Conservation (phyloP, 176 grass and related monocot species). For the Hordeum marinum region DNA sequence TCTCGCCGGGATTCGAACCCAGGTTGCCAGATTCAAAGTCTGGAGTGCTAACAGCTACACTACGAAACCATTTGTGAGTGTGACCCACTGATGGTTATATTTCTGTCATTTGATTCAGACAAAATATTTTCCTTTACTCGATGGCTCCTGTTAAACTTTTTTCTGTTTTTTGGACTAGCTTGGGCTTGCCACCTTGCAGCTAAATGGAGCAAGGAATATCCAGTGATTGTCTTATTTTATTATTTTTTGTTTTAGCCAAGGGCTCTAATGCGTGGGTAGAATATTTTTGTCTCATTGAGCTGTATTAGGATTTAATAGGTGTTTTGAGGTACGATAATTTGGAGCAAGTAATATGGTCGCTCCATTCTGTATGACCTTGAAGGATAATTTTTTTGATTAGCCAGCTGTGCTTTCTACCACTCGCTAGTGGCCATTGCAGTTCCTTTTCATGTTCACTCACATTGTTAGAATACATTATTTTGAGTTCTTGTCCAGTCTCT, state of each 20-base stretch:
- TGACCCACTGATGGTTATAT: background rate
- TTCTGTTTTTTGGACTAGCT: slow-evolving; percentile 37
- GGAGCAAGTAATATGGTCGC: background rate
- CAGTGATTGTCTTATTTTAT: background rate
- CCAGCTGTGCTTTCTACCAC: background rate
- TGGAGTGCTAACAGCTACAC: slow-evolving; percentile 99
- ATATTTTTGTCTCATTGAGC: too few species aligned
- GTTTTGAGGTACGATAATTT: background rate
- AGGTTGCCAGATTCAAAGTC: slow-evolving; percentile 99
- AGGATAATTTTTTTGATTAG: background rate
- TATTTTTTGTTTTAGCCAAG: background rate
- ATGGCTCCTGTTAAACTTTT: too few species aligned
- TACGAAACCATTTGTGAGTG: slow-evolving; percentile 5
- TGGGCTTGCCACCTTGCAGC: too few species aligned
- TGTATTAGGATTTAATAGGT: too few species aligned
- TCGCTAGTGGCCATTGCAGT: background rate
- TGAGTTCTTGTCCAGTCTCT: background rate
- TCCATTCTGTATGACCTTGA: background rate
- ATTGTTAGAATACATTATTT: background rate
- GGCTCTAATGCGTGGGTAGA: too few species aligned
- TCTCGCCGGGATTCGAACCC: slow-evolving; percentile 95
- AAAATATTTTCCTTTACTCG: too few species aligned
- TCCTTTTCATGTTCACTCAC: too few species aligned
- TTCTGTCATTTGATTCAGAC: background rate
- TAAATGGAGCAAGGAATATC: too few species aligned